phyloP scores from a whole-genome alignment of 345 rosid species.

The Gossypium rotundifolium region DNA sequence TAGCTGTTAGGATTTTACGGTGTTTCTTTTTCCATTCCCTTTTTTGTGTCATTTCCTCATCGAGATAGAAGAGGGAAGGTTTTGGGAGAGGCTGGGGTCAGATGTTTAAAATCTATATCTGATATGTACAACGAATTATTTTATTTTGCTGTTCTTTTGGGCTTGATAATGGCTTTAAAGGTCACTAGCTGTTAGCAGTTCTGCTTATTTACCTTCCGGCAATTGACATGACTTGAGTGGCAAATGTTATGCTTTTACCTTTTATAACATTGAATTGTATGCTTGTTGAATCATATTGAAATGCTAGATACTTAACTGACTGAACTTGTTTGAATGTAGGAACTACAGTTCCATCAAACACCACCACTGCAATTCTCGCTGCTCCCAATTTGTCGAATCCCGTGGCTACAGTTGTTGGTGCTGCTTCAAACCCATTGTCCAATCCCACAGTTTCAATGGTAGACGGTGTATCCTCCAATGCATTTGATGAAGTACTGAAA shows the following conservation, averaged over 20 bases:
- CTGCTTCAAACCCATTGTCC: slow-evolving; percentile 31
- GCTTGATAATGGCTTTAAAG: neutral
- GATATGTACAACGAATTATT: neutral
- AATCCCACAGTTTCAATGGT: slow-evolving; percentile 30
- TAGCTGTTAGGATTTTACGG: neutral
- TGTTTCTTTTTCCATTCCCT: neutral
- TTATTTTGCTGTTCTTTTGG: neutral
- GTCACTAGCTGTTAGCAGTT: neutral
- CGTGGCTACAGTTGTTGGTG: slow-evolving; percentile 13
- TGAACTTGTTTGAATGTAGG: slow-evolving; percentile 28
- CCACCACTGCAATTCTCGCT: slow-evolving; percentile 32
- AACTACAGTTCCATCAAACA: slow-evolving; percentile 23
- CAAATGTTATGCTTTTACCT: neutral
- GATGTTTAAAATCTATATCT: neutral
- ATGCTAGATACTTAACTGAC: neutral
- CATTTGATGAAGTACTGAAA: slow-evolving; percentile 62
- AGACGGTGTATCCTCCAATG: slow-evolving; percentile 36
- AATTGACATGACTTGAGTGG: neutral
- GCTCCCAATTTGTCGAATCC: slow-evolving; percentile 30
- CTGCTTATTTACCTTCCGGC: neutral
- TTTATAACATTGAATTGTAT: neutral
- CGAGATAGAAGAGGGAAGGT: neutral
- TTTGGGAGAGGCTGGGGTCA: neutral
- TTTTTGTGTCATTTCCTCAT: neutral
- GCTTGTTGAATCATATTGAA: slow-evolving; percentile 5